These are phyloP conservation scores for Neurospora sp. DNA, from an alignment of 495 filamentous ascomycete genomes.

Conservation along the genomic window DNA sequence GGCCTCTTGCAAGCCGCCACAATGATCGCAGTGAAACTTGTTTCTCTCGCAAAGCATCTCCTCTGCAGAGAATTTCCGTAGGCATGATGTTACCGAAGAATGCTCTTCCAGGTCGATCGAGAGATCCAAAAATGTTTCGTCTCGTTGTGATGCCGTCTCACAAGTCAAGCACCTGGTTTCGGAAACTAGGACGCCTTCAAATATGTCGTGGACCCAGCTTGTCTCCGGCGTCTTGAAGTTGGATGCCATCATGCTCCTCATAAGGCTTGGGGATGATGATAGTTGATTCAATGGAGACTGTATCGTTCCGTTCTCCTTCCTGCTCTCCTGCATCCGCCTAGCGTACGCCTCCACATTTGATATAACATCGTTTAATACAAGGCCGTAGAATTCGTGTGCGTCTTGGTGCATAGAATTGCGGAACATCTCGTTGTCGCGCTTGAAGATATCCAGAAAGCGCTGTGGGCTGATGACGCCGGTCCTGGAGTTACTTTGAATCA, in stretches of 20 bases:
- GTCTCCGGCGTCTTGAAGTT: conserved; percentile 41
- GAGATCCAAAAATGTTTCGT: conserved; percentile 90
- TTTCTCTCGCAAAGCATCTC: conserved; percentile 99
- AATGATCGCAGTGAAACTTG: conserved; percentile 97
- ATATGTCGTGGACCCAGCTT: conserved; percentile 94
- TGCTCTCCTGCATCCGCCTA: conserved; percentile 41
- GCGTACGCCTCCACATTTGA: conserved; percentile 82
- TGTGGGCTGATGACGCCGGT: conserved; percentile 89
- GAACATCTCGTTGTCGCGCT: conserved; percentile 95
- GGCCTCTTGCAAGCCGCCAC: conserved; percentile 91
- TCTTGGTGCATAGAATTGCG: conserved; percentile 95
- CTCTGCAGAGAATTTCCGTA: conserved; percentile 91
- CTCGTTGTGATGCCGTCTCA: conserved; percentile 87
- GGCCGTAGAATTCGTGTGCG: conserved; percentile 92
- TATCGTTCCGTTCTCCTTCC: conserved; percentile 20
- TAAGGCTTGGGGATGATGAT: conserved; percentile 33
- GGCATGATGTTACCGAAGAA: conserved; percentile 89
- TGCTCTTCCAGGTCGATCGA: conserved; percentile 95
- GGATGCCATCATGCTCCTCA: conserved; percentile 26
- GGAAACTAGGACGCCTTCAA: conserved; percentile 88
- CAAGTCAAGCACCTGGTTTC: conserved; percentile 96
- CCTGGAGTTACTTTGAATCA: conserved; percentile 71
- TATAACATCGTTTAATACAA: conserved; percentile 93
- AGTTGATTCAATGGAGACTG: conserved; percentile 33
- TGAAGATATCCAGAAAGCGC: conserved; percentile 86